phyloP scores from a whole-genome alignment of 768 basidiomycete species.

The Leccinum subgranulosum region DNA sequence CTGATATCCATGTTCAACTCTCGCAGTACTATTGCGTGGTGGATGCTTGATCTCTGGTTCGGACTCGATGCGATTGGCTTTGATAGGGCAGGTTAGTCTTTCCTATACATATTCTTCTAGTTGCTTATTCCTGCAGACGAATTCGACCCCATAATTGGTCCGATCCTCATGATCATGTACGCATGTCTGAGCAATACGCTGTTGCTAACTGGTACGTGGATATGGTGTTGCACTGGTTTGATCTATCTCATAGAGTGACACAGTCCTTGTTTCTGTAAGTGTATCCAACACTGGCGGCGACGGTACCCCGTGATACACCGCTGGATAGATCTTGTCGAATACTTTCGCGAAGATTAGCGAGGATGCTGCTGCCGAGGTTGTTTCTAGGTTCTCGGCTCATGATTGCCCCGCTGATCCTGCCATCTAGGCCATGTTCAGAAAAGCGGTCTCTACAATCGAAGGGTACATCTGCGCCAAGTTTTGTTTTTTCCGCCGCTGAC shows the following conservation, averaged over 20 bases:
- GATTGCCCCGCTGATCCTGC: neutral
- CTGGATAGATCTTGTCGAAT: constrained; percentile 81
- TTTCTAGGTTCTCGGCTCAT: neutral
- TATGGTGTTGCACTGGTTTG: neutral
- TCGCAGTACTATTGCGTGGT: constrained; percentile 75
- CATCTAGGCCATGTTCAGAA: constrained; percentile 85
- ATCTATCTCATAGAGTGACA: constrained; percentile 7
- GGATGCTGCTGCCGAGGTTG: constrained; percentile 88
- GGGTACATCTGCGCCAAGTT: constrained; percentile 48
- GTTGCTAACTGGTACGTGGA: constrained; percentile 73
- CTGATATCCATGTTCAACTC: neutral
- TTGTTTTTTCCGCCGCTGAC: constrained; percentile 8
- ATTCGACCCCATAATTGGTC: constrained; percentile 88
- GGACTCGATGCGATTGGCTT: constrained; percentile 95
- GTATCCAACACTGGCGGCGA: neutral
- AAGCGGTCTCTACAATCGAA: constrained; percentile 92
- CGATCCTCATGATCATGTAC: constrained; percentile 86
- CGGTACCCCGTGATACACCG: neutral
- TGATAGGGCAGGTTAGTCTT: constrained; percentile 65
- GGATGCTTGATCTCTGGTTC: constrained; percentile 93
- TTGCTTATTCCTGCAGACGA: constrained; percentile 39
- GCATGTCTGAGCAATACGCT: constrained; percentile 92
- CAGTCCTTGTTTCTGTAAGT: constrained; percentile 78
- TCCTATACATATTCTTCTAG: neutral
- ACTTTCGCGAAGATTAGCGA: constrained; percentile 93